A percentile compares a stretch with the other conserved stretches of the same genome.
Evolutionary conservation across 768 basidiomycete species (phyloP).

Genomic region (Leccinum aurantiacum): DNA sequence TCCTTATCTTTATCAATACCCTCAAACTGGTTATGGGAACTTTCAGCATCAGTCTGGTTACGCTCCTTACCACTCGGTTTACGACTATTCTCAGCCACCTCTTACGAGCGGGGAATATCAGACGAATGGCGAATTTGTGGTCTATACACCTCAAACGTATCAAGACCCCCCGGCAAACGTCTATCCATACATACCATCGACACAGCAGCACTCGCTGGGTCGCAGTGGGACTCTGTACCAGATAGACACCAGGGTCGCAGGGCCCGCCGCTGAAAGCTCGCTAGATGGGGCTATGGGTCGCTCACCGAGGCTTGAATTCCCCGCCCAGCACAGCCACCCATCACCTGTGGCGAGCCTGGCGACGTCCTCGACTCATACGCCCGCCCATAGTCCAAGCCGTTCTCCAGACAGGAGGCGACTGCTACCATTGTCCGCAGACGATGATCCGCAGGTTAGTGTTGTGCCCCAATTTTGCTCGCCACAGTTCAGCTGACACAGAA

Average conservation of each 20-base stretch:
- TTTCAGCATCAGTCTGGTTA: not conserved
- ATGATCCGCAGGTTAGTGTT: constrained; percentile 15
- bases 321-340: constrained; percentile 21
- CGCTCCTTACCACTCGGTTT: not conserved
- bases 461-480: constrained; percentile 1
- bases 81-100: not conserved
- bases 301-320: constrained; percentile 12
- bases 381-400: constrained; percentile 12
- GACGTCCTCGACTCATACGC: constrained; percentile 7
- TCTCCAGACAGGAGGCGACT: constrained; percentile 25
- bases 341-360: constrained; percentile 22
- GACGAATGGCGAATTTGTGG: not conserved
- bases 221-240: not conserved
- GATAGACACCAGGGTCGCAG: not conserved
- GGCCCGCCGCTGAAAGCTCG: not conserved
- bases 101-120: not conserved
- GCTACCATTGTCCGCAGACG: constrained; percentile 7
- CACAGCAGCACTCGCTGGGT: not conserved
- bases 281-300: not conserved
- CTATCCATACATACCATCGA: not conserved
- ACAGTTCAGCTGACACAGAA: constrained; percentile 18
- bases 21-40: not conserved
- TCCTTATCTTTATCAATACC: not conserved
- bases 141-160: not conserved
- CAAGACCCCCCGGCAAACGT: not conserved